Conservation (phyloP, 331 rosid genomes). For the Quercus tomentella region DNA sequence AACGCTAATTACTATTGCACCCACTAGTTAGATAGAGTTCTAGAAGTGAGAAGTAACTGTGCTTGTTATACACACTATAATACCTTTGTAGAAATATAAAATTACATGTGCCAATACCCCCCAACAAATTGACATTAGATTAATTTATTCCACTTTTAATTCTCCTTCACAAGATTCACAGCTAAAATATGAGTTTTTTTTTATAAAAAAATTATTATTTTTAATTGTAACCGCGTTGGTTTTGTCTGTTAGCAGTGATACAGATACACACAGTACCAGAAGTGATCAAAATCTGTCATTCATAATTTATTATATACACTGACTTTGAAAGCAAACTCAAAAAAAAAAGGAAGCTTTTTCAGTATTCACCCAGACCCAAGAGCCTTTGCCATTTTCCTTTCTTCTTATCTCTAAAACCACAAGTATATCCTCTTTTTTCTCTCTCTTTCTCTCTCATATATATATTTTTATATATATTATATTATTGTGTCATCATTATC, state of each 20-base stretch:
- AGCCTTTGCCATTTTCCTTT: not conserved
- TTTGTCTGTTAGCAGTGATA: not conserved
- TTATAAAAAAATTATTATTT: not conserved
- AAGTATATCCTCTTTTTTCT: not conserved
- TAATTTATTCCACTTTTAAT: too few species aligned
- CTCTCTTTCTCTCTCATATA: not conserved
- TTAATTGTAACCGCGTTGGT: not conserved
- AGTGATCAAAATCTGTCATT: not conserved
- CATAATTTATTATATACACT: not conserved
- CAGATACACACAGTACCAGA: not conserved
- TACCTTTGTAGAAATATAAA: too few species aligned
- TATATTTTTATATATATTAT: not conserved
- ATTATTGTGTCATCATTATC: not conserved
- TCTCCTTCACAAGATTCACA: too few species aligned
- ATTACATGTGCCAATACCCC: too few species aligned
- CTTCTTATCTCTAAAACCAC: conserved; percentile 14
- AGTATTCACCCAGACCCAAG: not conserved
- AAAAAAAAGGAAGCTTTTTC: not conserved
- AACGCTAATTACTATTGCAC: too few species aligned
- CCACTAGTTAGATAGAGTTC: rapidly evolving
- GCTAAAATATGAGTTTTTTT: too few species aligned
- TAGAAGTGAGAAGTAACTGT: too few species aligned
- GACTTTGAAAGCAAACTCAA: not conserved
- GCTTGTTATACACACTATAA: too few species aligned
- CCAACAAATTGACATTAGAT: too few species aligned